Base-by-base conservation (phyloP, 2,329 filamentous ascomycete species). In the Ophiostoma novo-ulmi region DNA sequence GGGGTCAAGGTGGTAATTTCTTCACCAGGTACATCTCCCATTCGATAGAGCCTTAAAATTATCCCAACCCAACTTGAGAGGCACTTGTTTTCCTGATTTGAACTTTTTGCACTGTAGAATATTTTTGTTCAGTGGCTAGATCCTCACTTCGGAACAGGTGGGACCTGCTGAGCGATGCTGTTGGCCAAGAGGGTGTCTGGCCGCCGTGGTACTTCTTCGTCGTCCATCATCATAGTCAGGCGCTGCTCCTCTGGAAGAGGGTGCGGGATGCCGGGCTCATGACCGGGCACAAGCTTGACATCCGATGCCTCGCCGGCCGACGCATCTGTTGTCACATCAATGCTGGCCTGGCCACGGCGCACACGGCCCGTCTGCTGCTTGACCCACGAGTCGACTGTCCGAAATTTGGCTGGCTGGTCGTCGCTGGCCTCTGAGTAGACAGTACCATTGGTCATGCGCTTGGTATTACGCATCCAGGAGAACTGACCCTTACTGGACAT, bases 381-480 rank as follows among this genome's bases (percentile, higher is more conserved):
- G 1, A 91, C 88, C 88, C 88, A 91, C 39, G 86, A 88, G 70
- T 81, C 83, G 70, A 90, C 81, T 7, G 81, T 84, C 48, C 86
- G 82, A 77, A 89, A 90, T 5, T 84, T 82, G 17, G 85, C 81
- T 5, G 85, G 83, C 64, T 79, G 77, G 72, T 88, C 86, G 44
- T 87, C 82, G 68, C 84, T 87, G 4, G 82, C 80, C 68, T 82
- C 79, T 0, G 85, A 87, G 74, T 83, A 86, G 2, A 84, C 77
- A 0, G 85, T 87, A 64, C 87, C 85, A 39, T 85, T 76, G 10
- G 68, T 73, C 58, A 52, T 38, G 1, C 66, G 39, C 48, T 68
- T 41, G 11, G 38, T 69, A 52, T 69, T 41, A 26, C 70, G 73
- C 71, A 72, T 72, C 73, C 73, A 74, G 5, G 73, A 74, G 39